A percentile compares a stretch with the other conserved stretches of the same genome.
Conservation (phyloP, 768 basidiomycete species). For the Suillus sp. region DNA sequence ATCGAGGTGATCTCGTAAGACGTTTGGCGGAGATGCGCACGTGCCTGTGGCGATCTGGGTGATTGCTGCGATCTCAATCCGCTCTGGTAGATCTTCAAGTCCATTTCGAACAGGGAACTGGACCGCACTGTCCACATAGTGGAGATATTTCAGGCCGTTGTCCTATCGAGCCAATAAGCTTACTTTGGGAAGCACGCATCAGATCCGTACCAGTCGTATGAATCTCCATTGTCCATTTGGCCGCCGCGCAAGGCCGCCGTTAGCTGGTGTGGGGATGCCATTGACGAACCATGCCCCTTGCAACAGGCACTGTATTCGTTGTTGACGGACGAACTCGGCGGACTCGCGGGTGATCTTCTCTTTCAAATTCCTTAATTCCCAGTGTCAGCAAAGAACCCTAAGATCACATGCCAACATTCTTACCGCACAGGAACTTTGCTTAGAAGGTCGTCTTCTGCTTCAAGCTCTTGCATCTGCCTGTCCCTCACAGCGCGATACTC, state of each 20-base stretch:
- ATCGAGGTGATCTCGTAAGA: slow-evolving; percentile 61
- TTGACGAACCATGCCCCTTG: slow-evolving; percentile 94
- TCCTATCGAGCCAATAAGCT: slow-evolving; percentile 51
- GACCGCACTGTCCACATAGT: slow-evolving; percentile 79
- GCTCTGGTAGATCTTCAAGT: slow-evolving; percentile 84
- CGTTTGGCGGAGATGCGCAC: slow-evolving; percentile 67
- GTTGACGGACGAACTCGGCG: slow-evolving; percentile 85
- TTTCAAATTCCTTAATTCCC: slow-evolving; percentile 67
- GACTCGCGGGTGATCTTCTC: slow-evolving; percentile 88
- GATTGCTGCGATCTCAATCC: slow-evolving; percentile 79
- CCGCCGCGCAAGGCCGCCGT: slow-evolving; percentile 46
- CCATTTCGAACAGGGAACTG: slow-evolving; percentile 81
- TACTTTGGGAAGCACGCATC: background rate
- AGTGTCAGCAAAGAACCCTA: slow-evolving; percentile 11
- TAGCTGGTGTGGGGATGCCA: slow-evolving; percentile 55
- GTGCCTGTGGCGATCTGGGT: slow-evolving; percentile 79
- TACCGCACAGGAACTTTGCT: slow-evolving; percentile 86
- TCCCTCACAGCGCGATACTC: slow-evolving; percentile 88
- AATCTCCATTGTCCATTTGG: slow-evolving; percentile 80
- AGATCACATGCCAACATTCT: slow-evolving; percentile 24
- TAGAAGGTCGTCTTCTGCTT: slow-evolving; percentile 83
- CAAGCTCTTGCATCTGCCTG: slow-evolving; percentile 88
- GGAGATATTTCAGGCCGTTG: slow-evolving; percentile 74
- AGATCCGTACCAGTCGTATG: slow-evolving; percentile 68
- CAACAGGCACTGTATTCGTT: slow-evolving; percentile 83